Base-by-base conservation (phyloP, 352 stramenopile species). In the Globisporangium okanoganense region DNA sequence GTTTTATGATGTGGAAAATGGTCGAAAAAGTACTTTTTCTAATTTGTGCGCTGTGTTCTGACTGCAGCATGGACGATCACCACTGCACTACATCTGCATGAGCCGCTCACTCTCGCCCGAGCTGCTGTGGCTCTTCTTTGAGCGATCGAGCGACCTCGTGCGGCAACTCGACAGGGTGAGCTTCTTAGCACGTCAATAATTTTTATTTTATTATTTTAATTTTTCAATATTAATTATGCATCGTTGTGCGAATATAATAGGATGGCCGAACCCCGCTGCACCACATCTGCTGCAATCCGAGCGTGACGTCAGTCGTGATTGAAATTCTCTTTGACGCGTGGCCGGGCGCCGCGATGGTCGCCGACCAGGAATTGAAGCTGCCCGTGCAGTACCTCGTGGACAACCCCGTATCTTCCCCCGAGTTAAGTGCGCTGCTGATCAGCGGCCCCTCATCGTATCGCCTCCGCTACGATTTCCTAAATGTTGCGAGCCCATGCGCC, bases 241-340 rank as follows among this genome's bases (percentile, higher is more conserved):
- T 14, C 24, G 5, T 13, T 44, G 3, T 44, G 8, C 9, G 24
- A 31, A 31, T 9, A 31, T 31, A 24, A 3, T 18, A 91, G 82
- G 74, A 83, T 43, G 82, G 78, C 0, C 71, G 79, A 50, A 81
- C 75, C 0, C 76, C 82, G 1, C 56, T 92, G 20, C 82, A 90
- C 52, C 74, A 88, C 61, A 54, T 88, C n/a, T 89, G 75, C 58
- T 70, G 61, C 58, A 89, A 88, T 44, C 49, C 55, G n/a, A 71
- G 69, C 10, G 62, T 88, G 20, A 84, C 71, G 5, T 47, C 78
- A 5, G 75, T 80, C 1, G 61, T 85, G 40, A 64, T 90, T 2
- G 82, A 88, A 49, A 87, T 90, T 58, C 47, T 92, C 2, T 90
- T 88, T 55, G 82, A 92, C 51, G 77, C 78, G 10, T 87, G 76